A percentile compares a stretch with the other conserved stretches of the same genome.
Conservation (phyloP, 1,284 basidiomycete genomes). For the Cryptococcus sp. region DNA sequence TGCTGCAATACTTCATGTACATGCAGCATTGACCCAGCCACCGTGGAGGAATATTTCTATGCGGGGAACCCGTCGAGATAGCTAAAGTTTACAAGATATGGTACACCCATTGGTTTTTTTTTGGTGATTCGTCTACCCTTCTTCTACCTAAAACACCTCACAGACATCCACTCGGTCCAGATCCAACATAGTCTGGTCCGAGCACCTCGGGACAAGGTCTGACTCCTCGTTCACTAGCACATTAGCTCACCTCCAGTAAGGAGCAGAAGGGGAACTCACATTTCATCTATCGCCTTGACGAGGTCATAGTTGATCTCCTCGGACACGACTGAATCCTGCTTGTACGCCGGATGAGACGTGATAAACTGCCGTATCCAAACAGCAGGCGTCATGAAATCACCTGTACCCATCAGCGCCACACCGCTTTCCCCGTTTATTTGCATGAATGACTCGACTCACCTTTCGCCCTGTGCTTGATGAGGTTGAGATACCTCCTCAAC, state of each 20-base stretch:
- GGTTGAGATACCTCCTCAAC: slow-evolving; percentile 71
- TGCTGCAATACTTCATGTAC: too few relatives aligned
- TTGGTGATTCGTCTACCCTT: too few relatives aligned
- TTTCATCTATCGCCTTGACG: slow-evolving; percentile 81
- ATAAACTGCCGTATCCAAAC: slow-evolving; percentile 93
- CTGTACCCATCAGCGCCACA: slow-evolving; percentile 47
- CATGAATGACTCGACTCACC: slow-evolving; percentile 52
- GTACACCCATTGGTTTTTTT: too few relatives aligned
- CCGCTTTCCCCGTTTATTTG: neutral
- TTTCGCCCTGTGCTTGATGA: slow-evolving; percentile 71
- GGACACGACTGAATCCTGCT: slow-evolving; percentile 81
- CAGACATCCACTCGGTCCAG: slow-evolving; percentile 31
- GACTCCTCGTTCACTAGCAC: slow-evolving; percentile 62
- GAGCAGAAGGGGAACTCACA: slow-evolving; percentile 52
- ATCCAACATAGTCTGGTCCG: slow-evolving; percentile 39
- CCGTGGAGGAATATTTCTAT: too few relatives aligned
- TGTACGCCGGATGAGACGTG: slow-evolving; percentile 79
- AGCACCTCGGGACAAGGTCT: slow-evolving; percentile 60
- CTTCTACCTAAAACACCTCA: slow-evolving; percentile 1
- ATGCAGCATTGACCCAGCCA: too few relatives aligned
- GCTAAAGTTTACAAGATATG: too few relatives aligned
- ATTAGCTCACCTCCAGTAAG: slow-evolving; percentile 3
- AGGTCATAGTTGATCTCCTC: slow-evolving; percentile 94
- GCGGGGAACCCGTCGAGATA: too few relatives aligned
- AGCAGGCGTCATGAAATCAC: slow-evolving; percentile 79